Evolutionary conservation across 257 asterid genomes (phyloP), one percentile per base, ranked within the genome.

Genomic region (Asclepias syriaca): DNA sequence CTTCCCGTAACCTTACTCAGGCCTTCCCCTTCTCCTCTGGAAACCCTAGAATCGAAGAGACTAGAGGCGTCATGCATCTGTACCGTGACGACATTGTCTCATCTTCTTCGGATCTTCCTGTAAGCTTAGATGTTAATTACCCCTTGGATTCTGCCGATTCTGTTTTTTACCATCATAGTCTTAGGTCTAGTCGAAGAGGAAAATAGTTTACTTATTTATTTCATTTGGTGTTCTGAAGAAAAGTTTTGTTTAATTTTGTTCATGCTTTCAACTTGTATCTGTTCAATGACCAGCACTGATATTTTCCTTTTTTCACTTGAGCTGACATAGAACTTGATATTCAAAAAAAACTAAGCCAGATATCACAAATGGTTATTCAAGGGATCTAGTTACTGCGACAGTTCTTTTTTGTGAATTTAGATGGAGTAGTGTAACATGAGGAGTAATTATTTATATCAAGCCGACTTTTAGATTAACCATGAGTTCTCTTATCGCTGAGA

Each of bases 41-140:
- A 83, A 95, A 95, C 91, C 99, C 98, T 86, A 93, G 95, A 71
- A 87, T 95, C 70, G 99, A 95, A 78, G 98, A 92, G 82, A 87
- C 86, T 81, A 81, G 92, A 65, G 98, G 99, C 81, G 84, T 92
- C 80, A 79, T 95, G 91, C 99, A 87, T 83, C 88, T 95, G 71
- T 87, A 72, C 86, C 83, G 78, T 22, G 80, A 84, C 40, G 88
- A 88, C 11, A 71, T 63, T 49, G 73, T 86, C 63, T 65, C 86
- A 2, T 75, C 86, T 8, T 72, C 90, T 22, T 79, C 85, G 12
- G 69, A 81, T 50, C 84, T 94, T 74, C 96, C 99, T 45, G 97
- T 94, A 80, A 79, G 73, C 49, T 65, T 45, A 24, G 5, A 24
- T 50, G 46, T 43, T 39, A 45, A 32, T 4, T 54, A 19, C 49